These are phyloP conservation scores for Pseudogymnoascus sp. DNA, from an alignment of 2,329 filamentous ascomycete species.

Conservation along the genomic window DNA sequence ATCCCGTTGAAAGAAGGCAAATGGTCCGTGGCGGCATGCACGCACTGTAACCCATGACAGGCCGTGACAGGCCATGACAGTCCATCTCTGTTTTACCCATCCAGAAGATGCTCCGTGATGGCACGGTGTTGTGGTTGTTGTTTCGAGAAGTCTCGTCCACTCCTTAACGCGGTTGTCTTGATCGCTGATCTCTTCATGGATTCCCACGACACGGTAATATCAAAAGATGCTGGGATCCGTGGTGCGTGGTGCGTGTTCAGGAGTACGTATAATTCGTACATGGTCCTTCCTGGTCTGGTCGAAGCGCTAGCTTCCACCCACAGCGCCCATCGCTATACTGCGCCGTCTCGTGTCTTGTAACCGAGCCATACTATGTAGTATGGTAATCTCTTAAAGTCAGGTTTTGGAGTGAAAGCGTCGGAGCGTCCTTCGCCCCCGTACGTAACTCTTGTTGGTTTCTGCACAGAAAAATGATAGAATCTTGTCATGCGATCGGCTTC, in stretches of 20 bases:
- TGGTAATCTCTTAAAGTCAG: neutral
- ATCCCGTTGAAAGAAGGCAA: neutral
- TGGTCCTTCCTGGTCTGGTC: neutral
- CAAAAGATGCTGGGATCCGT: neutral
- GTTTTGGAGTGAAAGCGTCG: neutral
- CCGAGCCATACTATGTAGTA: neutral
- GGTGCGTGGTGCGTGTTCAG: neutral
- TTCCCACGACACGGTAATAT: constrained; percentile 7
- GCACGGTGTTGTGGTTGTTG: neutral
- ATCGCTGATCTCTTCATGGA: constrained; percentile 1
- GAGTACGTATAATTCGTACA: constrained; percentile 6
- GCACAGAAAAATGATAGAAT: neutral
- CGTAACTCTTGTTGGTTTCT: neutral
- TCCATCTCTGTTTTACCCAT: neutral
- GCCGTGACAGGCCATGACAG: too few species aligned
- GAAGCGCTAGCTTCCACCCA: neutral
- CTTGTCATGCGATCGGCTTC: neutral
- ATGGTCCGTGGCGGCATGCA: neutral
- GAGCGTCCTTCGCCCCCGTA: neutral
- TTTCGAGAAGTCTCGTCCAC: constrained; percentile 7
- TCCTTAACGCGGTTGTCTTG: constrained; percentile 1
- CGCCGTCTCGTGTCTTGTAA: neutral
- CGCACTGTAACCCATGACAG: constrained; percentile 3
- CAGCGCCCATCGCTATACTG: neutral
- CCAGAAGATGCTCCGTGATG: neutral